A percentile compares a stretch with the other conserved stretches of the same genome.
phyloP scores from a whole-genome alignment of 108 stramenopile species.

The Epithemia pelagica region DNA sequence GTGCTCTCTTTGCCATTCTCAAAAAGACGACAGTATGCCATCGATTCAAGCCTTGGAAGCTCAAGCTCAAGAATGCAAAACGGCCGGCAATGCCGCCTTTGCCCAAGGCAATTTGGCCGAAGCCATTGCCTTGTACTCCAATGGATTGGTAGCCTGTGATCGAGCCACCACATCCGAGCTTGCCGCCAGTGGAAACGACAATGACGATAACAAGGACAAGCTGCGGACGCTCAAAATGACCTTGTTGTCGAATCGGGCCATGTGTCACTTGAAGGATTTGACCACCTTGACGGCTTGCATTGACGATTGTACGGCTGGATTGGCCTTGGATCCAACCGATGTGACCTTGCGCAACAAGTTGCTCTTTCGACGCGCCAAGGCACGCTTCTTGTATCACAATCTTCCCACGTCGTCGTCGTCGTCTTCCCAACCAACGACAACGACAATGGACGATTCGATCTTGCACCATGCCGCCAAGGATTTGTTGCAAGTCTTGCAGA shows the following conservation, averaged over 20 bases:
- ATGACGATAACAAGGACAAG: neutral
- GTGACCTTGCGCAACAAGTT: constrained; percentile 47
- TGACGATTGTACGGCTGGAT: constrained; percentile 58
- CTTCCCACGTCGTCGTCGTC: constrained; percentile 11
- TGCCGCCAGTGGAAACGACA: neutral
- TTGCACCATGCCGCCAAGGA: constrained; percentile 70
- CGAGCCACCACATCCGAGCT: constrained; percentile 10
- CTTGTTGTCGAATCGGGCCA: constrained; percentile 70
- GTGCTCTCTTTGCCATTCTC: too few species aligned
- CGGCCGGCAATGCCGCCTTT: constrained; percentile 65
- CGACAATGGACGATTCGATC: constrained; percentile 27
- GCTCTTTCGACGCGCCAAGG: constrained; percentile 74
- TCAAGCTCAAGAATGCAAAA: constrained; percentile 41
- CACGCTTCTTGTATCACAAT: constrained; percentile 32
- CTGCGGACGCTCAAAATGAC: constrained; percentile 27
- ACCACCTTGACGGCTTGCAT: constrained; percentile 37
- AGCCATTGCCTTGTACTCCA: constrained; percentile 41
- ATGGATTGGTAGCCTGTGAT: constrained; percentile 42
- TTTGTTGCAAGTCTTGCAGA: constrained; percentile 45
- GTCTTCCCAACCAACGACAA: neutral
- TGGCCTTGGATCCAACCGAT: constrained; percentile 23
- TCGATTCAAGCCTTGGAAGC: constrained; percentile 23
- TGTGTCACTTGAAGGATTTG: constrained; percentile 53
- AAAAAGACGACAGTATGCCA: constrained; percentile 24
- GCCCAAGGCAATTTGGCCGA: constrained; percentile 39